Percentiles rank a stretch among this genome's conserved stretches.
These are phyloP conservation scores for Umbelopsis sp. DNA, from an alignment of 192 early-diverging fungal species.

Conservation along the genomic window DNA sequence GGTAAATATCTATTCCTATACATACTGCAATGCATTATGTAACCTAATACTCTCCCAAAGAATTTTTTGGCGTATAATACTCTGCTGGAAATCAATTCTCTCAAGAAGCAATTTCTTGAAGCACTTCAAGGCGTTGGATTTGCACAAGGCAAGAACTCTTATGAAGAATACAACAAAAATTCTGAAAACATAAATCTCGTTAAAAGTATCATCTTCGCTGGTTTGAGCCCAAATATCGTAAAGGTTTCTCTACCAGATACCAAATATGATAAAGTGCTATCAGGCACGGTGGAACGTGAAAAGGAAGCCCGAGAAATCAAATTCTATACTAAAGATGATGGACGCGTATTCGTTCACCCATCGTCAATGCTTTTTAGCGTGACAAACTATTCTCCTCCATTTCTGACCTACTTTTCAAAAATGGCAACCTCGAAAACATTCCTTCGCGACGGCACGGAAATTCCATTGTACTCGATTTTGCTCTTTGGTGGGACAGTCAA, in stretches of 20 bases:
- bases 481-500: constrained; percentile 82
- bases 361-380: constrained; percentile 70
- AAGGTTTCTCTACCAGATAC: constrained; percentile 69
- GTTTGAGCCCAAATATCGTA: constrained; percentile 83
- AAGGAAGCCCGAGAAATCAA: constrained; percentile 73
- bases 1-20: constrained; percentile 20
- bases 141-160: constrained; percentile 27
- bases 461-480: constrained; percentile 68
- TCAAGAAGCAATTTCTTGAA: constrained; percentile 62
- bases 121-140: constrained; percentile 64
- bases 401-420: constrained; percentile 71
- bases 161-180: constrained; percentile 57
- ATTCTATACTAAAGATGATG: constrained; percentile 67
- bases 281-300: constrained; percentile 70
- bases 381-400: constrained; percentile 61
- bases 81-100: constrained; percentile 60
- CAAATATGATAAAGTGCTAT: constrained; percentile 72
- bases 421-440: constrained; percentile 69
- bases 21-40: constrained; percentile 8
- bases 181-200: constrained; percentile 62
- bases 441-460: constrained; percentile 62
- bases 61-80: constrained; percentile 68
- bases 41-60: constrained; percentile 35
- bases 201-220: constrained; percentile 77
- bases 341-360: constrained; percentile 84